Conservation (phyloP, 768 basidiomycete genomes). For the Mycena metata region DNA sequence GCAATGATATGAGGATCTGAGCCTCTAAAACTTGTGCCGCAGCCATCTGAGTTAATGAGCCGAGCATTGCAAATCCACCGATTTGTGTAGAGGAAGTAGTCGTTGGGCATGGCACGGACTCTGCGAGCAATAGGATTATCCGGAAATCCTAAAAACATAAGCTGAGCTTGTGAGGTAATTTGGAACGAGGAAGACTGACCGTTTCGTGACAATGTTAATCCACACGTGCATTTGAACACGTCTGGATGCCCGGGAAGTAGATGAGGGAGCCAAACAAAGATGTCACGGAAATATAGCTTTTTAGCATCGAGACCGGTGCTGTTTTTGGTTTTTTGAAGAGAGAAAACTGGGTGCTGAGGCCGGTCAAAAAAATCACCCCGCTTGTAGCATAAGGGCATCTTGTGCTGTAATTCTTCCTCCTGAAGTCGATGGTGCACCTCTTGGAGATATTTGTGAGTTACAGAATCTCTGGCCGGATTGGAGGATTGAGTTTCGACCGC, state of each 20-base stretch:
- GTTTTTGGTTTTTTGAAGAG: too few relatives aligned
- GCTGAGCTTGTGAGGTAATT: too few relatives aligned
- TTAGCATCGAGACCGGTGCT: too few relatives aligned
- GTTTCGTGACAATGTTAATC: too few relatives aligned
- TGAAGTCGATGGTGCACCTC: background rate
- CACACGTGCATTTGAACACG: too few relatives aligned
- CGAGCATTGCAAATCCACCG: background rate
- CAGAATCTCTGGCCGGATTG: background rate
- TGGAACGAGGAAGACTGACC: too few relatives aligned
- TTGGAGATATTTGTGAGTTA: background rate
- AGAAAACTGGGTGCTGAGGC: background rate
- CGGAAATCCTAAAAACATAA: background rate
- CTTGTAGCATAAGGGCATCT: background rate
- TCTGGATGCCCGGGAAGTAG: too few relatives aligned
- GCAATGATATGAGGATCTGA: slow-evolving; percentile 6
- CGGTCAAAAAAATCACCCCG: slow-evolving; percentile 14
- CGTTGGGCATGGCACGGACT: background rate
- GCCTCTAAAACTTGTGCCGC: background rate
- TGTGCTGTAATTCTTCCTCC: background rate
- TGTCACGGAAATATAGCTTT: too few relatives aligned
- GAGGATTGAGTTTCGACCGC: slow-evolving; percentile 1
- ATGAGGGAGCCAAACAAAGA: too few relatives aligned
- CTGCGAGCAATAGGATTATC: slow-evolving; percentile 7
- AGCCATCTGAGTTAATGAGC: background rate
- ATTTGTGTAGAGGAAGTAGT: slow-evolving; percentile 1